These are phyloP conservation scores for Tetrahymena elliotti DNA, from an alignment of 73 alveolate genomes.

Conservation along the genomic window DNA sequence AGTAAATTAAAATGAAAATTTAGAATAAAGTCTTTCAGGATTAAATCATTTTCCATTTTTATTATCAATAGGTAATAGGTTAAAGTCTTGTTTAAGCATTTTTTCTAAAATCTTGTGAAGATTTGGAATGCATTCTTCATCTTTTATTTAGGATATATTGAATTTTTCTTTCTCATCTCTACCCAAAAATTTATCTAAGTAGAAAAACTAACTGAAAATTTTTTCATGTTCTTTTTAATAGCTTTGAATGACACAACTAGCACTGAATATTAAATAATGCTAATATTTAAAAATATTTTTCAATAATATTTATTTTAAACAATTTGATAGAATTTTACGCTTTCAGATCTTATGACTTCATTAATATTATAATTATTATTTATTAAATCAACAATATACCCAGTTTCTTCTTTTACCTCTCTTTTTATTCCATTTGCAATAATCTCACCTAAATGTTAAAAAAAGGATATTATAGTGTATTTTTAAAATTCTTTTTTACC, in stretches of 20 bases:
- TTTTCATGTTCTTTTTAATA: neutral
- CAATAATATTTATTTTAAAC: too few relatives aligned
- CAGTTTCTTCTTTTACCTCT: neutral
- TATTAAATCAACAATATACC: neutral
- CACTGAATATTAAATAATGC: neutral
- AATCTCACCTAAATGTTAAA: neutral
- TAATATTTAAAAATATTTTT: neutral
- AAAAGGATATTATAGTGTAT: neutral
- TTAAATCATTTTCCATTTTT: neutral
- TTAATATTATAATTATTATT: neutral
- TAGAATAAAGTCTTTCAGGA: neutral
- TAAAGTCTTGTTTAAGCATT: neutral
- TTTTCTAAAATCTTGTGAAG: neutral
- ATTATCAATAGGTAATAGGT: neutral
- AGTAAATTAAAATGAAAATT: neutral
- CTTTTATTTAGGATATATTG: neutral
- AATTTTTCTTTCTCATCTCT: neutral
- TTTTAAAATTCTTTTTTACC: neutral
- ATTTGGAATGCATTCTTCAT: neutral
- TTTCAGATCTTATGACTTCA: neutral
- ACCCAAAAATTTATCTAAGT: neutral
- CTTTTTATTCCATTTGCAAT: neutral
- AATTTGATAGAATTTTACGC: too few relatives aligned
- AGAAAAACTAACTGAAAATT: neutral
- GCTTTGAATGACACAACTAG: neutral